Evolutionary conservation across 345 rosid genomes (phyloP).

Genomic region (Eucalyptus leucophloia): DNA sequence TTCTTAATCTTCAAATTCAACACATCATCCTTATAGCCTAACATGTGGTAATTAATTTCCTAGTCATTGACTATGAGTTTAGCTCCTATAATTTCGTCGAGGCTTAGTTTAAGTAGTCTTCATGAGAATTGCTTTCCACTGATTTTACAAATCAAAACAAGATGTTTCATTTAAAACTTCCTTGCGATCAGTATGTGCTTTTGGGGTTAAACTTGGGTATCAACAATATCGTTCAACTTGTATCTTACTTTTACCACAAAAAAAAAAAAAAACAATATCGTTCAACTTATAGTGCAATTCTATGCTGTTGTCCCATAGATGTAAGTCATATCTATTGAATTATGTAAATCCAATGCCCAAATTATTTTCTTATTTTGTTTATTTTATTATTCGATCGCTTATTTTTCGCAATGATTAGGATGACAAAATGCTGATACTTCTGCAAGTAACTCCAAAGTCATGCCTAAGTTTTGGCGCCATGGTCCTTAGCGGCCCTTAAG

Average conservation of each 20-base stretch:
- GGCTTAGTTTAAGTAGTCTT: no score
- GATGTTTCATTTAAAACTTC: no score
- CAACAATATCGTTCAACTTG: no score
- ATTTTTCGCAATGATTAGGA: no score
- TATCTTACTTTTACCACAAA: no score
- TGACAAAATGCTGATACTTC: not conserved
- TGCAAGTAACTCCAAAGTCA: not conserved
- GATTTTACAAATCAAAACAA: rapidly evolving
- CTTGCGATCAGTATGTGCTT: rapidly evolving
- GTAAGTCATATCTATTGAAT: not conserved
- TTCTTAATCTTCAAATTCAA: no score
- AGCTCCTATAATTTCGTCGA: no score
- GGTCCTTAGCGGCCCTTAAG: not conserved
- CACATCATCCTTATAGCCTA: no score
- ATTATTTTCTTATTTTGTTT: not conserved
- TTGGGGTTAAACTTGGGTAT: no score
- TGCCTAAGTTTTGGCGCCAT: not conserved
- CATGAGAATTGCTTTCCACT: rapidly evolving
- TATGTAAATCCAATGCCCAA: rapidly evolving
- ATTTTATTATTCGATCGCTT: not conserved
- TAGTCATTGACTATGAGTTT: no score
- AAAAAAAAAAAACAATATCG: no score
- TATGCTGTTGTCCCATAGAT: rapidly evolving
- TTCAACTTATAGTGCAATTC: not conserved
- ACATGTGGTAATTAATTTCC: no score